Evolutionary conservation across 2,329 filamentous ascomycete species (phyloP), one percentile per base, ranked within the genome.

Genomic region (Aspergillus amoenus): DNA sequence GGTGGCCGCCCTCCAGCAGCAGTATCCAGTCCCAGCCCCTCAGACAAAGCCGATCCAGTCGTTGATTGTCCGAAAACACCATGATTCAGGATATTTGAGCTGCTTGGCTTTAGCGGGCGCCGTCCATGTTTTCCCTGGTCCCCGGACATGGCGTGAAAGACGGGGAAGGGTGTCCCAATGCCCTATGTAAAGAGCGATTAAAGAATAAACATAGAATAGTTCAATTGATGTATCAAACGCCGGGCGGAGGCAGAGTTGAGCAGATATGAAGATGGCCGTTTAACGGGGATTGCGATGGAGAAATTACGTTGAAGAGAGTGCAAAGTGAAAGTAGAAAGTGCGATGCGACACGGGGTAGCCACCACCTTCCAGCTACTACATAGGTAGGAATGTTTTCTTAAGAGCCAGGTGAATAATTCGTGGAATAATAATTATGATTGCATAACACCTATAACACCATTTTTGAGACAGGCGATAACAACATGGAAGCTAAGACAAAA

Each of bases 391-490:
- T 21, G 21, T 21, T 21, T 30, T 30, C 7, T 30, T 11, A 30
- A 9, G 27, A 30, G 9, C 27, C 27, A 4, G 27, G 27, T 11
- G 27, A 30, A 4, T 11, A 30, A 8, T 11, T 30, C 8, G 9
- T 11, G 13, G 15, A 37, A 37, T 37, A 13, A 15, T 37, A 7
- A 37, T 7, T 52, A 57, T 30, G 41, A 47, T 47, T 47, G 22
- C 11, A 37, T 67, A 62, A 69, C 60, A 60, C 63, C 66, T 32
- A 53, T n/a, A 71, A 65, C 62, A 62, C 61, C 62, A 58, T 59
- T 62, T 61, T 56, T 57, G 34, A 56, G 49, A 48, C 17, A 60
- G 45, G 59, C 44, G 55, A n/a, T 37, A 56, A 48, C 52, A 34
- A 58, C 45, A 27, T 24, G 52, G 17, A 54, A 55, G 49, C 32